phyloP scores from a whole-genome alignment of 192 early-diverging fungal species.

The Coemansia sp. region DNA sequence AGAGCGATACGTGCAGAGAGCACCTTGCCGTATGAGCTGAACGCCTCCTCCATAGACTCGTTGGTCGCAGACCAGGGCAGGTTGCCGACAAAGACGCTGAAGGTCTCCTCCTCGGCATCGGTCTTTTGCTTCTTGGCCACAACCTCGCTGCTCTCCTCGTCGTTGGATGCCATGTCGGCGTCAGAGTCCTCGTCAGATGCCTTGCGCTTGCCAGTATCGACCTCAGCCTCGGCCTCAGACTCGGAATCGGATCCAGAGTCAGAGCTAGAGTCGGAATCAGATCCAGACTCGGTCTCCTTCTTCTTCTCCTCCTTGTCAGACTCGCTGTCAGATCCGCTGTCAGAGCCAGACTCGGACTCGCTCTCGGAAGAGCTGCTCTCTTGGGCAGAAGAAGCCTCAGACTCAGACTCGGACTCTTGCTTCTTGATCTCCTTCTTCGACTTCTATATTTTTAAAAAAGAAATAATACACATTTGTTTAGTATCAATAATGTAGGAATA shows the following conservation, averaged over 20 bases:
- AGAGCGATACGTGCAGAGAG: slow-evolving; percentile 75
- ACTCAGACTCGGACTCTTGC: slow-evolving; percentile 32
- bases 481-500: not conserved
- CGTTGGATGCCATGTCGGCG: slow-evolving; percentile 30
- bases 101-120: slow-evolving; percentile 49
- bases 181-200: slow-evolving; percentile 27
- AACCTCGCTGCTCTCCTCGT: slow-evolving; percentile 28
- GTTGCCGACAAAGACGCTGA: slow-evolving; percentile 90
- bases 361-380: slow-evolving; percentile 18
- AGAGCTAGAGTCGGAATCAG: slow-evolving; percentile 21
- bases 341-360: slow-evolving; percentile 30
- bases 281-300: slow-evolving; percentile 15
- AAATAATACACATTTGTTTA: not conserved
- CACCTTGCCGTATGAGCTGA: slow-evolving; percentile 74
- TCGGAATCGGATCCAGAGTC: slow-evolving; percentile 46
- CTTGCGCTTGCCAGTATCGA: slow-evolving; percentile 28
- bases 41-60: slow-evolving; percentile 73
- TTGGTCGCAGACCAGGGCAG: slow-evolving; percentile 83
- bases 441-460: not conserved
- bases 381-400: slow-evolving; percentile 16
- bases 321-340: slow-evolving; percentile 54
- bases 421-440: slow-evolving; percentile 10
- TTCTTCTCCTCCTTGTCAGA: slow-evolving; percentile 15
- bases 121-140: slow-evolving; percentile 63
- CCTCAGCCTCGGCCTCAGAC: slow-evolving; percentile 57